Percentiles rank a stretch among this genome's conserved stretches.
phyloP scores from a whole-genome alignment of 805 yeast genomes.

The Spathaspora gorwiae region DNA sequence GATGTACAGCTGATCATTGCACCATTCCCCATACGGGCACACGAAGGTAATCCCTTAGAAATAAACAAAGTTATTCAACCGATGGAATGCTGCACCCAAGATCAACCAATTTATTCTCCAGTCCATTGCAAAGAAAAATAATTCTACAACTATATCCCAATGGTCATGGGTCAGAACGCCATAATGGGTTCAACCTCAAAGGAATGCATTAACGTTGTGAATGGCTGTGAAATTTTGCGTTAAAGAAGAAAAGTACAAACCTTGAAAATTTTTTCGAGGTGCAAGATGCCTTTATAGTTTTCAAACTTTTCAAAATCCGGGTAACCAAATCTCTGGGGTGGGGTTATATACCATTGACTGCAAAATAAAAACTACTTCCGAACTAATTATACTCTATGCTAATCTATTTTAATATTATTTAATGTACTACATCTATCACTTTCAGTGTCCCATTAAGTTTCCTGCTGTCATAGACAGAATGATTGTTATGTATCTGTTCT shows the following conservation, averaged over 20 bases:
- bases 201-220: conserved; percentile 59
- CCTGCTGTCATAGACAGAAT: background rate
- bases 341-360: no score
- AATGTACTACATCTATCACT: no score
- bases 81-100: conserved; percentile 75
- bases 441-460: no score
- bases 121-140: conserved; percentile 40
- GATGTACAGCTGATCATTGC: conserved; percentile 59
- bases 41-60: conserved; percentile 71
- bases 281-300: background rate
- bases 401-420: no score
- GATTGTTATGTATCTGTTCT: conserved; percentile 2
- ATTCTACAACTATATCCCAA: conserved; percentile 49
- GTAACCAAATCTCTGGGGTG: no score
- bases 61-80: conserved; percentile 38
- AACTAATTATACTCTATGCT: no score
- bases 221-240: conserved; percentile 65
- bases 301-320: no score
- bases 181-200: conserved; percentile 63
- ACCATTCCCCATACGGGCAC: conserved; percentile 69
- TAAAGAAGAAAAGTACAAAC: conserved; percentile 18
- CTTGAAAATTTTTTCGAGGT: background rate
- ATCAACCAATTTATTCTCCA: conserved; percentile 58
- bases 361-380: no score
- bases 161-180: conserved; percentile 72